Conservation (phyloP, 768 basidiomycete species). For the Rhodosporidiobolus odoratus region DNA sequence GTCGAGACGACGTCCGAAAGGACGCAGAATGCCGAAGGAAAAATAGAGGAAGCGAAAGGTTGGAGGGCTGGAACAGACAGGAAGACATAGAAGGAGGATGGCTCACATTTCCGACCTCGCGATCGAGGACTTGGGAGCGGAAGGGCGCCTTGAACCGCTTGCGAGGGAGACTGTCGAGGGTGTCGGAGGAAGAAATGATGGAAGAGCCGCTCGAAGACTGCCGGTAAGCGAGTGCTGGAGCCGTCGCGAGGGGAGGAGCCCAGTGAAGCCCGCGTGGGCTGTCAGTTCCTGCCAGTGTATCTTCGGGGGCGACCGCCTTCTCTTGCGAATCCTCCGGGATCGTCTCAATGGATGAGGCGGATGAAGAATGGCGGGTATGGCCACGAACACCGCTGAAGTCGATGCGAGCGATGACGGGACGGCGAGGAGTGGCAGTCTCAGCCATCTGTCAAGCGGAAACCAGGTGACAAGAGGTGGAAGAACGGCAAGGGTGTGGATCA, state of each 20-base stretch:
- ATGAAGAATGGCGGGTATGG: too few relatives aligned
- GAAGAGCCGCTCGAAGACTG: neutral
- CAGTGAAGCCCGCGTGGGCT: neutral
- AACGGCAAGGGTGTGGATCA: too few relatives aligned
- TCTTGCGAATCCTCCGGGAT: too few relatives aligned
- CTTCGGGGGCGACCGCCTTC: too few relatives aligned
- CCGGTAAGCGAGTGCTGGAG: conserved; percentile 6
- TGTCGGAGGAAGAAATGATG: neutral
- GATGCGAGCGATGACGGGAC: too few relatives aligned
- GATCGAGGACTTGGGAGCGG: conserved; percentile 9
- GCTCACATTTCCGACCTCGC: conserved; percentile 10
- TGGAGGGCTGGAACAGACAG: neutral
- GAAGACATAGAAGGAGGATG: neutral
- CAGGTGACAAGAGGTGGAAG: too few relatives aligned
- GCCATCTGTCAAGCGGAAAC: too few relatives aligned
- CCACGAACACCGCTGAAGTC: too few relatives aligned
- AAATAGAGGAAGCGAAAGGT: neutral
- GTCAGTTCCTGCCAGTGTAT: too few relatives aligned
- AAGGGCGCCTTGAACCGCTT: conserved; percentile 30
- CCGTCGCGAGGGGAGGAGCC: neutral
- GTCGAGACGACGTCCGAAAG: neutral
- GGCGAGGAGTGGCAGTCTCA: too few relatives aligned
- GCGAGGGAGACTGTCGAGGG: neutral
- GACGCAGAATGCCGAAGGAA: too few relatives aligned
- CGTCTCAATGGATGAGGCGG: too few relatives aligned